phyloP scores from a whole-genome alignment of 345 rosid species.

The Capsella bursapastoris region DNA sequence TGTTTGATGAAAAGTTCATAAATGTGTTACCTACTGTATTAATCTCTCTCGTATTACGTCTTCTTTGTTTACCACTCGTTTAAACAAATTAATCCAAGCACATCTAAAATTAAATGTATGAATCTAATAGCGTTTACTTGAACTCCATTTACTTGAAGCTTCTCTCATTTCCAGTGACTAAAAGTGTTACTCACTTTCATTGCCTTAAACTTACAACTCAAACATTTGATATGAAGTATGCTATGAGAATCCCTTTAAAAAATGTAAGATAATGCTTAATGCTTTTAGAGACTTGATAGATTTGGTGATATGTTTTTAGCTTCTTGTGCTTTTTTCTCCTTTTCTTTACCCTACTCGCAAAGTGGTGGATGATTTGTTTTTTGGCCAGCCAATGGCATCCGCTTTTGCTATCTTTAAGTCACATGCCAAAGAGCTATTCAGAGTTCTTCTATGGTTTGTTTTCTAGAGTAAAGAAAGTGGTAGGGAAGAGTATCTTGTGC shows the following conservation, averaged over 20 bases:
- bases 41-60: not conserved
- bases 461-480: slow-evolving; percentile 22
- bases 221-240: not conserved
- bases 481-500: slow-evolving; percentile 8
- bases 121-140: too few relatives aligned
- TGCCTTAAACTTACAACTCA: not conserved
- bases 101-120: too few relatives aligned
- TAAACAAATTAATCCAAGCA: too few relatives aligned
- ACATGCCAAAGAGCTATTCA: slow-evolving; percentile 24
- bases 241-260: not conserved
- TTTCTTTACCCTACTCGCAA: not conserved
- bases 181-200: too few relatives aligned
- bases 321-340: not conserved
- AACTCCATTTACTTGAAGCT: too few relatives aligned
- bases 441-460: not conserved
- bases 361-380: slow-evolving; percentile 2
- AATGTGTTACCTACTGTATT: not conserved
- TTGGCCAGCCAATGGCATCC: slow-evolving; percentile 17
- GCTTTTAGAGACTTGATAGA: not conserved
- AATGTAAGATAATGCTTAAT: not conserved
- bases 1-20: not conserved
- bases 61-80: too few relatives aligned
- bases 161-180: too few relatives aligned
- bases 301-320: not conserved
- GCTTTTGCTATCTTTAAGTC: slow-evolving; percentile 14